Evolutionary conservation across 2,329 filamentous ascomycete genomes (phyloP).

Genomic region (Hypoxylon sp.): DNA sequence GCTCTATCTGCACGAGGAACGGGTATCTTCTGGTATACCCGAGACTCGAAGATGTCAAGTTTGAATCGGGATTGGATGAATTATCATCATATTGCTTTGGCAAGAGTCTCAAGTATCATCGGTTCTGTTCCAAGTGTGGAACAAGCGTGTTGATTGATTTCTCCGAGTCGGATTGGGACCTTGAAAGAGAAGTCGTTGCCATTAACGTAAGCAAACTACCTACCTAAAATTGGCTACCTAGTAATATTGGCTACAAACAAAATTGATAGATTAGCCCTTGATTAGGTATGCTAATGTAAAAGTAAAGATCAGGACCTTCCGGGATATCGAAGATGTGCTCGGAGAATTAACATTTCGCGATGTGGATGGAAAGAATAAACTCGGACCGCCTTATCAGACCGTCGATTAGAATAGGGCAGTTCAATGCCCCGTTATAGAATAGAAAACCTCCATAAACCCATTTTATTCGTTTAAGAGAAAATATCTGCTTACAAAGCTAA

Average conservation of each 20-base stretch:
- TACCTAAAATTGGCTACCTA: too few species aligned
- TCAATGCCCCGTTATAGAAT: too few species aligned
- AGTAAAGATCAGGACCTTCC: constrained; percentile 8
- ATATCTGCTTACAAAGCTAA: background rate
- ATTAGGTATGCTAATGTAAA: background rate
- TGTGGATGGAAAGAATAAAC: constrained; percentile 15
- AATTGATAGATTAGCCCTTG: background rate
- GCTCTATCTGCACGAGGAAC: constrained; percentile 14
- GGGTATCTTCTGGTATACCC: constrained; percentile 12
- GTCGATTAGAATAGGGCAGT: background rate
- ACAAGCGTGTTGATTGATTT: constrained; percentile 13
- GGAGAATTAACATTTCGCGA: constrained; percentile 7
- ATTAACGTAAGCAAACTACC: constrained; percentile 5
- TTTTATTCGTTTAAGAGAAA: background rate
- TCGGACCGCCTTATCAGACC: background rate
- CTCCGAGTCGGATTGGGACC: constrained; percentile 10
- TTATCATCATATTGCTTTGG: constrained; percentile 14
- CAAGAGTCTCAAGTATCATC: constrained; percentile 9
- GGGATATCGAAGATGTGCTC: background rate
- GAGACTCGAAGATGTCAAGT: constrained; percentile 5
- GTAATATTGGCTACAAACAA: background rate
- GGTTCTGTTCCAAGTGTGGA: constrained; percentile 11
- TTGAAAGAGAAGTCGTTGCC: constrained; percentile 11
- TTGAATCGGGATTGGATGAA: constrained; percentile 9
- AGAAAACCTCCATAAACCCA: too few species aligned